phyloP scores from a whole-genome alignment of 805 yeast species.

The Starmerella riodocensis region DNA sequence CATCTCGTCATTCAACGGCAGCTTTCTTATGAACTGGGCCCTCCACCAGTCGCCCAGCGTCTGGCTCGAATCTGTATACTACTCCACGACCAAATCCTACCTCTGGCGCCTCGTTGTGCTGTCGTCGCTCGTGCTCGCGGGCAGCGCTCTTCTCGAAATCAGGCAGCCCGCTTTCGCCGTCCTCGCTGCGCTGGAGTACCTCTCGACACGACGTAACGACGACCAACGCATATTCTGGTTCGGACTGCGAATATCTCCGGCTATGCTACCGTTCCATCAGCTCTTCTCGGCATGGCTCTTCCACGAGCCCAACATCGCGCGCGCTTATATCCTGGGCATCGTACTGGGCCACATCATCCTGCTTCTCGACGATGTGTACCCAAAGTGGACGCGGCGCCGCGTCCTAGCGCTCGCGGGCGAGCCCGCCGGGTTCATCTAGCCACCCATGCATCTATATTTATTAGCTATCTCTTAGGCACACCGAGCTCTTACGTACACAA shows the following conservation, averaged over 20 bases:
- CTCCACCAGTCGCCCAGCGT: conserved; percentile 9
- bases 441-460: too few species aligned
- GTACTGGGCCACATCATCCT: conserved; percentile 34
- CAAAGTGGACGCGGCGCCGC: conserved; percentile 24
- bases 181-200: conserved; percentile 30
- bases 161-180: conserved; percentile 27
- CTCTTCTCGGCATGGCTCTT: conserved; percentile 17
- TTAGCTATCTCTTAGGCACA: too few species aligned
- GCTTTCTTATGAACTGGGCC: conserved; percentile 2
- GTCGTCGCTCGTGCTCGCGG: conserved; percentile 24
- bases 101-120: conserved; percentile 17
- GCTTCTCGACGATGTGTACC: conserved; percentile 33
- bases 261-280: conserved; percentile 29
- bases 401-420: conserved; percentile 8
- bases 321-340: conserved; percentile 23
- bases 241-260: conserved; percentile 34
- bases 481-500: too few species aligned
- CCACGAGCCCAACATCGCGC: conserved; percentile 9
- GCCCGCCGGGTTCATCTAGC: too few species aligned
- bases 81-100: conserved; percentile 6
- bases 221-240: conserved; percentile 34
- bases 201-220: conserved; percentile 35
- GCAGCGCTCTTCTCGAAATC: conserved; percentile 26
- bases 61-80: conserved; percentile 30
- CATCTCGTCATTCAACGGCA: conserved; percentile 5